Evolutionary conservation across 2,329 filamentous ascomycete genomes (phyloP), one percentile per base, ranked within the genome.

Genomic region (Pseudogymnoascus sp.): DNA sequence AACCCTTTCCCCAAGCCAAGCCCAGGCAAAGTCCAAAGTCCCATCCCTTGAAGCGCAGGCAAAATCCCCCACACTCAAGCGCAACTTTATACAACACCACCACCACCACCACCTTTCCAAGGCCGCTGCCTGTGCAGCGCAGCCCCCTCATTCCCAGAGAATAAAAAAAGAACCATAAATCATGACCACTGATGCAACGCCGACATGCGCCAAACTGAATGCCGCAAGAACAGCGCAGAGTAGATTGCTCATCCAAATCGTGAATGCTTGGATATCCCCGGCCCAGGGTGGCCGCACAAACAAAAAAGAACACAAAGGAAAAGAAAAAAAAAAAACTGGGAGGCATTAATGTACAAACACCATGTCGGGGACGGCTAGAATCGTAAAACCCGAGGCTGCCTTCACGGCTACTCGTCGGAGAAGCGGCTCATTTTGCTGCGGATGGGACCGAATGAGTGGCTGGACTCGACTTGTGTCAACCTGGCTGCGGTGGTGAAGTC

Each of bases 401-500:
- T 5, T 56, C 34, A 64, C 40, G 59, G 53, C 23, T n/a, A 59
- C 23, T 36, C 31, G 34, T 46, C n/a, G n/a, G 28, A 62, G 18
- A 62, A 60, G 14, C 7, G 38, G 59, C 59, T 60, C 59, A 38
- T 70, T 64, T 68, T 69, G 62, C 68, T 72, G 63, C 53, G 64
- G 23, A 67, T 50, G 16, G 68, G 70, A 4, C 66, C 69, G 64
- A 70, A 65, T 7, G 70, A 71, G 50, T 85, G 83, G 60, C 81
- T 85, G 23, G 89, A 93, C 78, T 97, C 95, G 68, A 96, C 85
- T 66, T 92, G 84, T 59, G 88, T 88, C 68, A 99, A 78, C 73
- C 93, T 87, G 38, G 91, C 91, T 12, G 93, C 93, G 28, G 90
- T 93, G 0, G 93, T 96, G 72, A 97, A 96, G 71, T 97, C 95